Evolutionary conservation across 1,284 basidiomycete genomes (phyloP).

Genomic region (Stygiomarasmius scandens): DNA sequence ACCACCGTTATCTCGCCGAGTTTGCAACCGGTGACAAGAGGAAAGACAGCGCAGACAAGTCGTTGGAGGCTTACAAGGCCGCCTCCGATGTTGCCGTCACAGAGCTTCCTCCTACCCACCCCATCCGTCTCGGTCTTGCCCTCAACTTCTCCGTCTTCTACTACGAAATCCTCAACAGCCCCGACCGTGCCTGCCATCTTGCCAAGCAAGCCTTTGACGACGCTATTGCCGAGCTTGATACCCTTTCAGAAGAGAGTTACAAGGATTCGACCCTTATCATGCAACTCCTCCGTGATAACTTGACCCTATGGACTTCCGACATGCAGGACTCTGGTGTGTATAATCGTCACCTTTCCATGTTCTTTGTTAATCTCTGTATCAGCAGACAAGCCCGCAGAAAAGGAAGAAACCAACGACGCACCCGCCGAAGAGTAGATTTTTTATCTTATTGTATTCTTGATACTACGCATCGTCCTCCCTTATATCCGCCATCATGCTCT

Average conservation of each 20-base stretch:
- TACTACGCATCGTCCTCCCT: conserved; percentile 19
- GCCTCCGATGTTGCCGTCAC: conserved; percentile 98
- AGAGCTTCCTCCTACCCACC: conserved; percentile 98
- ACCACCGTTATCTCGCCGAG: conserved; percentile 99
- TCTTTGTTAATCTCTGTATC: conserved; percentile 18
- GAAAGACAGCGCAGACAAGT: conserved; percentile 98
- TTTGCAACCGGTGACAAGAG: conserved; percentile 99
- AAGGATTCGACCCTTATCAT: conserved; percentile 99
- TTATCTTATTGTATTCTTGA: conserved; percentile 27
- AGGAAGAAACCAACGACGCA: conserved; percentile 62
- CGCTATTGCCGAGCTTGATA: conserved; percentile 99
- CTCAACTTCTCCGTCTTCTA: conserved; percentile 99
- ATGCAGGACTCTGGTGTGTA: conserved; percentile 86
- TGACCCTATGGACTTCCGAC: conserved; percentile 97
- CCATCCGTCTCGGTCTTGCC: conserved; percentile 98
- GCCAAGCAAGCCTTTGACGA: conserved; percentile 99
- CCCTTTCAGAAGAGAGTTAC: conserved; percentile 99
- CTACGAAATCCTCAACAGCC: conserved; percentile 99
- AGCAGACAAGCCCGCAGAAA: conserved; percentile 72
- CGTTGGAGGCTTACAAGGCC: conserved; percentile 98
- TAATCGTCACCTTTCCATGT: neutral
- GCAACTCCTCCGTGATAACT: conserved; percentile 98
- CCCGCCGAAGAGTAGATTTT: conserved; percentile 59
- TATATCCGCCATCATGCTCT: conserved; percentile 15
- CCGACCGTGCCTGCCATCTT: conserved; percentile 98